phyloP scores from a whole-genome alignment of 495 filamentous ascomycete species.

The Jackrogersella multiformis region DNA sequence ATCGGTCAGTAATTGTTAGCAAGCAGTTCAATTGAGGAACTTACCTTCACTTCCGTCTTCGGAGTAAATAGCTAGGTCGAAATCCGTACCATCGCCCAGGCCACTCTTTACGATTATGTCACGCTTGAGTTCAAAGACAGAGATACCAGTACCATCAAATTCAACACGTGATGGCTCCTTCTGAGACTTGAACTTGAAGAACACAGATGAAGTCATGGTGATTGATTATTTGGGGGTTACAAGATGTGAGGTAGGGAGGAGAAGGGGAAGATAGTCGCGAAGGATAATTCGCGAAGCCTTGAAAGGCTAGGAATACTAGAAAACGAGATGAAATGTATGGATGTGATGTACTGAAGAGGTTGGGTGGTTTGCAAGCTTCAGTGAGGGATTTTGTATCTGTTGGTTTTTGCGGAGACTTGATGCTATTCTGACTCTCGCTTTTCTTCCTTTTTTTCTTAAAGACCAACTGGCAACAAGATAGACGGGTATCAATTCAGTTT shows the following conservation, averaged over 20 bases:
- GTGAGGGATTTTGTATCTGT: slow-evolving; percentile 43
- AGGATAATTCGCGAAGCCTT: background rate
- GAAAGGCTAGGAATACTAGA: slow-evolving; percentile 43
- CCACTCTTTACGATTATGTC: slow-evolving; percentile 95
- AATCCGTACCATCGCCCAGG: slow-evolving; percentile 94
- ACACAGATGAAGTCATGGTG: slow-evolving; percentile 96
- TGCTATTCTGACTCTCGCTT: slow-evolving; percentile 44
- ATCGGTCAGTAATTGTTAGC: slow-evolving; percentile 40
- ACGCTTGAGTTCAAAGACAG: slow-evolving; percentile 97
- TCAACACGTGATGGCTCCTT: slow-evolving; percentile 93
- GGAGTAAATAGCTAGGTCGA: slow-evolving; percentile 91
- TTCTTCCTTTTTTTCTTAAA: slow-evolving; percentile 51
- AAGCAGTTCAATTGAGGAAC: slow-evolving; percentile 20
- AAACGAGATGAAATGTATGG: slow-evolving; percentile 41
- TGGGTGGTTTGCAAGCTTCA: slow-evolving; percentile 36
- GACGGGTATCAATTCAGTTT: slow-evolving; percentile 68
- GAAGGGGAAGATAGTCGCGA: slow-evolving; percentile 7
- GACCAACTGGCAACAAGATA: slow-evolving; percentile 51
- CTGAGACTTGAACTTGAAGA: slow-evolving; percentile 99
- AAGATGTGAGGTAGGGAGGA: slow-evolving; percentile 17
- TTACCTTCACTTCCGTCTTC: slow-evolving; percentile 93
- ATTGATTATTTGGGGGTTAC: slow-evolving; percentile 35
- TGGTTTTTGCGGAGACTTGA: slow-evolving; percentile 36
- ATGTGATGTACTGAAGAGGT: slow-evolving; percentile 29
- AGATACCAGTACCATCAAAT: slow-evolving; percentile 98